Evolutionary conservation across 2,329 filamentous ascomycete genomes (phyloP).

Genomic region (Dothidotthia symphoricarpi): DNA sequence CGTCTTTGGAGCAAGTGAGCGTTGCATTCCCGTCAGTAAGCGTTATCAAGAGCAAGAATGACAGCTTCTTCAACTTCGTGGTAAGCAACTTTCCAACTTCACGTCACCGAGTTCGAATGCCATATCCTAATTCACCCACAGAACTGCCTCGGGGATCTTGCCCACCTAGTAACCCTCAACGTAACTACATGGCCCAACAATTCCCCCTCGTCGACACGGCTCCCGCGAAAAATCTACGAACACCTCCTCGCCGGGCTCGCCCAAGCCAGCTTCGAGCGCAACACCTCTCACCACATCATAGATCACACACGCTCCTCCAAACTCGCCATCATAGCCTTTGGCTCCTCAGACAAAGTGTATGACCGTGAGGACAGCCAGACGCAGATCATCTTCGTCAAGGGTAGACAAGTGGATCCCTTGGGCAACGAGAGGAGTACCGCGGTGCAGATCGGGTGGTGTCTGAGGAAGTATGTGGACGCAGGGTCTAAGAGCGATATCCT

Average conservation of each 20-base stretch:
- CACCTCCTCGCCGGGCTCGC: conserved; percentile 45
- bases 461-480: conserved; percentile 48
- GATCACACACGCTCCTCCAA: conserved; percentile 33
- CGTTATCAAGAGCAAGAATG: conserved; percentile 43
- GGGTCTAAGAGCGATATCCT: conserved; percentile 46
- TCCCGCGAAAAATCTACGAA: conserved; percentile 48
- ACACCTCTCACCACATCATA: conserved; percentile 22
- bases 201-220: conserved; percentile 40
- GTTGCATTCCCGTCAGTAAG: conserved; percentile 50
- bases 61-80: conserved; percentile 47
- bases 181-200: conserved; percentile 52
- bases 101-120: neutral
- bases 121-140: conserved; percentile 11
- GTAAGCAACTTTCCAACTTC: conserved; percentile 14
- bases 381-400: conserved; percentile 49
- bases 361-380: conserved; percentile 49
- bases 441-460: conserved; percentile 47
- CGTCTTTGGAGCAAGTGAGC: conserved; percentile 46
- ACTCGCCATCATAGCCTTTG: conserved; percentile 49
- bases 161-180: conserved; percentile 47
- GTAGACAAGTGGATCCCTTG: conserved; percentile 44
- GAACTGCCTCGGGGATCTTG: conserved; percentile 41
- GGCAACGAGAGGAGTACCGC: conserved; percentile 44
- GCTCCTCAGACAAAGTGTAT: conserved; percentile 48
- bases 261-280: conserved; percentile 40